phyloP scores from a whole-genome alignment of 768 basidiomycete genomes.

The Termitomyces sp. region DNA sequence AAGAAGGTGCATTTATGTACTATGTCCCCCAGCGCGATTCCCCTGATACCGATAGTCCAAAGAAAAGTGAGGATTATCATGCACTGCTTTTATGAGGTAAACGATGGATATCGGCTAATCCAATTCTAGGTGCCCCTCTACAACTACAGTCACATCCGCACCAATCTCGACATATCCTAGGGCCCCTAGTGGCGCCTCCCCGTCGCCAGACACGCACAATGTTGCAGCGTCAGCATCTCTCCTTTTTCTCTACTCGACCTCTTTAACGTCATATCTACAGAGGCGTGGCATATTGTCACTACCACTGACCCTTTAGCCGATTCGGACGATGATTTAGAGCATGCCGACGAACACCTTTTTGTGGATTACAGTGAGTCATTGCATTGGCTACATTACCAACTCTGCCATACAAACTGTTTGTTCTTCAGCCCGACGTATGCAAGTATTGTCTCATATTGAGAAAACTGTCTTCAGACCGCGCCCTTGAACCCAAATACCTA shows the following conservation, averaged over 20 bases:
- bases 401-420: not conserved
- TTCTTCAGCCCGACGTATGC: conserved; percentile 43
- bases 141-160: conserved; percentile 13
- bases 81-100: not conserved
- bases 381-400: not conserved
- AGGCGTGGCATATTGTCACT: conserved; percentile 68
- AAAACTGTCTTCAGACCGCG: conserved; percentile 5
- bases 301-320: conserved; percentile 64
- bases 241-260: conserved; percentile 3
- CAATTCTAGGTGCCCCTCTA: conserved; percentile 2
- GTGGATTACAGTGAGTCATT: conserved; percentile 59
- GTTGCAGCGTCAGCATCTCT: conserved; percentile 36
- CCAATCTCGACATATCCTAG: conserved; percentile 7
- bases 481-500: not conserved
- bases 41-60: conserved; percentile 16
- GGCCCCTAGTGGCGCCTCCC: conserved; percentile 24
- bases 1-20: conserved; percentile 45
- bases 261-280: conserved; percentile 30
- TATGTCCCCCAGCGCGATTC: conserved; percentile 42
- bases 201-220: conserved; percentile 35
- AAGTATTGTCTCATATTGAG: conserved; percentile 9
- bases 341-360: conserved; percentile 56
- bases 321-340: conserved; percentile 62
- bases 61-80: conserved; percentile 16
- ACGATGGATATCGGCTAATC: not conserved